Percentiles rank a stretch among this genome's conserved stretches.
Conservation (phyloP, 768 basidiomycete genomes). For the Suillus brevipes region DNA sequence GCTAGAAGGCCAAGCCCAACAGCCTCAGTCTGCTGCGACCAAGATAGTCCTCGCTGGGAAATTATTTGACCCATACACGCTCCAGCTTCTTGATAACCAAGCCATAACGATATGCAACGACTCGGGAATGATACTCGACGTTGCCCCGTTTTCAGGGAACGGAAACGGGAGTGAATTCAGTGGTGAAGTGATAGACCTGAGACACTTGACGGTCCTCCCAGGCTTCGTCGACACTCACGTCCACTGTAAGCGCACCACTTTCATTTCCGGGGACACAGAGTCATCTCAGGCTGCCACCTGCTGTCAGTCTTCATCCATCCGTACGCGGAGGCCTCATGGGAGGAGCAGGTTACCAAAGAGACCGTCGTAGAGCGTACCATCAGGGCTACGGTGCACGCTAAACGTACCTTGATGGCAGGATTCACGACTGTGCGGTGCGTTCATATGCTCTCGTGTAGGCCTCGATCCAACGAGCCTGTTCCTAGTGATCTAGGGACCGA, state of each 20-base stretch:
- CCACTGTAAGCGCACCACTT: slow-evolving; percentile 41
- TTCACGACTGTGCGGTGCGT: slow-evolving; percentile 61
- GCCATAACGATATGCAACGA: slow-evolving; percentile 48
- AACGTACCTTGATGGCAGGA: slow-evolving; percentile 56
- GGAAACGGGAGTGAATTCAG: slow-evolving; percentile 10
- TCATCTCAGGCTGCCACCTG: neutral
- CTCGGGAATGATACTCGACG: slow-evolving; percentile 50
- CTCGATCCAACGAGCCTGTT: neutral
- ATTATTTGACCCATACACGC: slow-evolving; percentile 50
- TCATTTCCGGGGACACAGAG: neutral
- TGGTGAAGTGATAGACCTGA: slow-evolving; percentile 44
- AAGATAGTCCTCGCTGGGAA: slow-evolving; percentile 41
- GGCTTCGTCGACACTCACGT: slow-evolving; percentile 62
- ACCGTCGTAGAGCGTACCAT: slow-evolving; percentile 58
- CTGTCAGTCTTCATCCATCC: slow-evolving; percentile 58
- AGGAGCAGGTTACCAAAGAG: slow-evolving; percentile 61
- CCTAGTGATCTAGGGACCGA: slow-evolving; percentile 67
- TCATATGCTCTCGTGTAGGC: neutral
- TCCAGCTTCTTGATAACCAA: slow-evolving; percentile 43
- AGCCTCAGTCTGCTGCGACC: slow-evolving; percentile 15
- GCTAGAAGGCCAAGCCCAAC: neutral
- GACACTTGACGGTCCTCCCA: slow-evolving; percentile 49
- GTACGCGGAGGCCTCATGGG: slow-evolving; percentile 61
- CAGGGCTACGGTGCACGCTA: slow-evolving; percentile 60
- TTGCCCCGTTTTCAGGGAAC: slow-evolving; percentile 25